phyloP scores from a whole-genome alignment of 164 flowering plant species.

The Vitis cinerea region DNA sequence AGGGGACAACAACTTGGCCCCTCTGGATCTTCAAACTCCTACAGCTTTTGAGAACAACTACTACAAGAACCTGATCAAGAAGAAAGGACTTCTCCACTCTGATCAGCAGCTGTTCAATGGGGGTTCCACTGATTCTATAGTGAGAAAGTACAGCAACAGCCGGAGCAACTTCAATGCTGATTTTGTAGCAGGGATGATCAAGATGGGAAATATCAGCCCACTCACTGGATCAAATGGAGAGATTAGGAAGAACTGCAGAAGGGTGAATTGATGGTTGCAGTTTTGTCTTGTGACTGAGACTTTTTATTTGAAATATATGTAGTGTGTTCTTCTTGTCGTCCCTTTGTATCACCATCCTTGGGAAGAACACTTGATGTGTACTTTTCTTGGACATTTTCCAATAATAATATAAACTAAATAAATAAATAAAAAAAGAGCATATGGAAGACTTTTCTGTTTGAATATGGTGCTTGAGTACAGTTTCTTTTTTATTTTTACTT shows the following conservation, averaged over 20 bases:
- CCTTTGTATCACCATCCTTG: too few species aligned
- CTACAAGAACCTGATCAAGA: constrained; percentile 40
- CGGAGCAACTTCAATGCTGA: constrained; percentile 30
- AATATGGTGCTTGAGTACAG: too few species aligned
- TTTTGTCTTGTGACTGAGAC: neutral
- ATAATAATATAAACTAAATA: too few species aligned
- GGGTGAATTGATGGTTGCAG: constrained; percentile 25
- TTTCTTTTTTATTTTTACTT: too few species aligned
- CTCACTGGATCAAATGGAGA: constrained; percentile 67
- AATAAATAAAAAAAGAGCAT: too few species aligned
- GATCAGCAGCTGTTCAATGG: constrained; percentile 62
- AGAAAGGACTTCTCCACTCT: constrained; percentile 55
- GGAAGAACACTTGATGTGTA: too few species aligned
- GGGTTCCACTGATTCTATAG: constrained; percentile 55
- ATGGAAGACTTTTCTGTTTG: too few species aligned
- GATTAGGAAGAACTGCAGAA: constrained; percentile 58
- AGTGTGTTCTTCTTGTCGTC: too few species aligned
- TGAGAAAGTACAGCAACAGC: constrained; percentile 35
- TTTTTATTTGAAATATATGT: too few species aligned
- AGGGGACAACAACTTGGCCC: constrained; percentile 59
- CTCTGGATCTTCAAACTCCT: constrained; percentile 53
- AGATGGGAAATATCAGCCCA: constrained; percentile 62
- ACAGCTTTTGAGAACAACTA: constrained; percentile 48
- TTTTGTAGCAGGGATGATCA: constrained; percentile 59
- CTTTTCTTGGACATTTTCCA: too few species aligned